Base-by-base conservation (phyloP, 441 rosid genomes). In the Brassica hybrid region DNA sequence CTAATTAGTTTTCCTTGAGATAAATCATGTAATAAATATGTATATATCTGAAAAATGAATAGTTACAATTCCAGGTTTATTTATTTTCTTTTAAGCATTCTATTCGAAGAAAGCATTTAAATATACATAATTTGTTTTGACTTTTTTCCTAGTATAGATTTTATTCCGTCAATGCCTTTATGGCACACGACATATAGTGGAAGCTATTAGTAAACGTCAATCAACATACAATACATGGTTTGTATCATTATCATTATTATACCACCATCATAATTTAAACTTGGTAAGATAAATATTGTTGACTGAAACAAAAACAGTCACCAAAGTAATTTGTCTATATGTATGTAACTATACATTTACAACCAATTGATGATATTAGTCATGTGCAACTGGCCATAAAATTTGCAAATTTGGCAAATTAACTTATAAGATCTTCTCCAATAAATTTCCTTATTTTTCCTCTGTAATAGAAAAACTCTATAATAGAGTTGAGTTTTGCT, bases 141-240 rank as follows among this genome's bases (percentile, higher is more conserved):
- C 52, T 13, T 45, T 43, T 45, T 3, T 45, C 52, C 4, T 45
- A 13, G 52, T 12, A 13, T 4, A 73, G 88, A 45, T 45, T 45
- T 45, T 45, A 45, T 45, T 5, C 52, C 6, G 52, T 13, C 52
- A 4, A 45, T 45, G 52, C 52, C 16, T 45, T 45, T 45, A 45
- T 45, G 5, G 12, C 48, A 41, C 48, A 41, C 11, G 52, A 13
- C 50, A 12, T 13, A 45, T 45, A 45, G 52, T 45, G 52, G 14
- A 13, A 45, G 6, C 4, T 45, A 45, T 45, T 45, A 45, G 52
- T 45, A 11, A 45, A 45, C 52, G 16, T 13, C 13, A 45, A 45
- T 38, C 5, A 27, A 27, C n/a, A 41, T 41, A 36, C 43, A 41
- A 41, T 41, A 41, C 11, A 11, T 10, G 48, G 48, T 41, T 41